A percentile compares a stretch with the other conserved stretches of the same genome.
These are phyloP conservation scores for Cymbopogon flexuosus DNA, from an alignment of 202 grass and related monocot species.

Conservation along the genomic window DNA sequence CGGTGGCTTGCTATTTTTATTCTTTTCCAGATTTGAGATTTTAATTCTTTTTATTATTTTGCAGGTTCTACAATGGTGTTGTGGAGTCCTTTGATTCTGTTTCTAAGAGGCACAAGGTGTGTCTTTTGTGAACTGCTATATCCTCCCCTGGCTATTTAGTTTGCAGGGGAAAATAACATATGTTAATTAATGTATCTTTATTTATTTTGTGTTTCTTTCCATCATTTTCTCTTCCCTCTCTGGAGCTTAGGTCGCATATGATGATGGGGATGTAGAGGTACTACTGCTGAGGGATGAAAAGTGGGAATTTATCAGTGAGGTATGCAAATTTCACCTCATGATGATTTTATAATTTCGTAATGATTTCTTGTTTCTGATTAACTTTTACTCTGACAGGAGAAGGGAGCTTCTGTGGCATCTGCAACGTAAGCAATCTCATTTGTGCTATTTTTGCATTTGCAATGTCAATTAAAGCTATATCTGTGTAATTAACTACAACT, in stretches of 20 bases:
- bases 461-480: not conserved
- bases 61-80: conserved; percentile 67
- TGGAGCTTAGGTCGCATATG: conserved; percentile 61
- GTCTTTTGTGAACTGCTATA: not conserved
- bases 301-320: conserved; percentile 71
- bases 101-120: conserved; percentile 79
- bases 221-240: not conserved
- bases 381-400: conserved; percentile 39
- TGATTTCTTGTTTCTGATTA: conserved; percentile 30
- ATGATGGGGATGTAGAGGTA: conserved; percentile 83
- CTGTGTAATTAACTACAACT: not conserved
- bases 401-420: conserved; percentile 38
- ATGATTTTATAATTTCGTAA: not conserved
- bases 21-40: conserved; percentile 5
- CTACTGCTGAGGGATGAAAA: conserved; percentile 66
- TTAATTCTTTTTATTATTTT: conserved; percentile 16
- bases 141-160: conserved; percentile 3
- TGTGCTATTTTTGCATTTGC: not conserved
- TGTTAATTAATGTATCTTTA: not conserved
- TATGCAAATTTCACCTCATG: conserved; percentile 14
- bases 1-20: not conserved
- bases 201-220: conserved; percentile 8
- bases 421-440: conserved; percentile 37
- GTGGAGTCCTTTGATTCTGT: conserved; percentile 56
- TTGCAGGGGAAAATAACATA: not conserved